Evolutionary conservation across 2,329 filamentous ascomycete species (phyloP), one percentile per base, ranked within the genome.

Genomic region (Cercospora sp.): DNA sequence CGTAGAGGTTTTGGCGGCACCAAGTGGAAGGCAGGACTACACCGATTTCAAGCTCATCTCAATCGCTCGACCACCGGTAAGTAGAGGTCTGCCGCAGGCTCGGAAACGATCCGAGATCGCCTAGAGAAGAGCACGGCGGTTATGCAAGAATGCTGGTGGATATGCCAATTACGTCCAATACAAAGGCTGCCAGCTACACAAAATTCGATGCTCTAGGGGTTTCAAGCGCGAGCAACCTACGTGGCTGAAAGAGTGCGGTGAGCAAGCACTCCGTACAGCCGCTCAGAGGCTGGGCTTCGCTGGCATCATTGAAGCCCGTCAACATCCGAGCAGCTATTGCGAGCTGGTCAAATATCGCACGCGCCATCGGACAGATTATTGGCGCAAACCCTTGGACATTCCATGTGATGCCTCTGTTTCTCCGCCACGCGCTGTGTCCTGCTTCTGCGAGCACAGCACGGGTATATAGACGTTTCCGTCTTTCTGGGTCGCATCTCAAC

Each of bases 401-500:
- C 57, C 68, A 69, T 69, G 68, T 63, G 64, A 48, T 58, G 64
- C 36, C 33, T 61, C 30, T 26, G 8, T 59, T 58, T 68, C 62
- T 67, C 61, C 65, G 59, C 40, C 30, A 55, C 23, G 64, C 40
- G 58, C 64, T 59, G 66, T 64, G 66, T 53, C 66, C 53, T 64
- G 67, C 58, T 59, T 55, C 42, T 26, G 16, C 33, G 53, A 65
- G 64, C 48, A 64, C 64, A 69, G 64, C 66, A 66, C 66, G 64
- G 66, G 65, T 72, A 72, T 72, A 72, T 72, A 70, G 64, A 61
- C 66, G 45, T 60, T 63, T 67, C 66, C 66, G 64, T 62, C 63
- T 63, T 57, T 62, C 61, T 59, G 68, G 66, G 66, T 59, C 57
- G 53, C 51, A 59, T 28, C 33, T 31, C 31, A 23, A 65, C 51